A percentile compares a stretch with the other conserved stretches of the same genome.
These are phyloP conservation scores for Kockiozyma suomiensis DNA, from an alignment of 805 yeast genomes.

Conservation along the genomic window DNA sequence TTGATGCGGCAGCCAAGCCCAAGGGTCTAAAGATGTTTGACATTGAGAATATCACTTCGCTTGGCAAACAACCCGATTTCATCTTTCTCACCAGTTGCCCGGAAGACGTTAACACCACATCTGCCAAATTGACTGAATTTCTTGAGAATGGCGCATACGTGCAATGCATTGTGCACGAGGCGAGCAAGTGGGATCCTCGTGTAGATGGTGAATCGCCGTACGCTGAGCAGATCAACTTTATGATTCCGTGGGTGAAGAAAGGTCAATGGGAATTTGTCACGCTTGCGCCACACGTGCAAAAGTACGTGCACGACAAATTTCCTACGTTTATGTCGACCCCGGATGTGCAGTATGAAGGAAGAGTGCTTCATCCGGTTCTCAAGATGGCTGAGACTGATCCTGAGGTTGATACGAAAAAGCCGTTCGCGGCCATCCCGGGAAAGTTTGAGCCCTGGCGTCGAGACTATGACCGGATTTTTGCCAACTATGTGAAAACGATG, in stretches of 20 bases:
- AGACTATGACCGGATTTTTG: slow-evolving; percentile 25
- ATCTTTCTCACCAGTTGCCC: slow-evolving; percentile 31
- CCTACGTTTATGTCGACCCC: slow-evolving; percentile 21
- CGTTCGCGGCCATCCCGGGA: slow-evolving; percentile 33
- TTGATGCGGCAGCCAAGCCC: slow-evolving; percentile 15
- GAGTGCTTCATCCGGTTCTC: slow-evolving; percentile 28
- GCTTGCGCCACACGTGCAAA: slow-evolving; percentile 28
- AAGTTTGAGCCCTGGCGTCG: slow-evolving; percentile 34
- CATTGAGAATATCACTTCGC: neutral
- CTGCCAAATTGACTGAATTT: neutral
- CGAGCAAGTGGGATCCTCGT: slow-evolving; percentile 26
- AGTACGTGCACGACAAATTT: slow-evolving; percentile 21
- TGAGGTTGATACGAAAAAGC: slow-evolving; percentile 2
- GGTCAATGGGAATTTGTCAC: slow-evolving; percentile 33
- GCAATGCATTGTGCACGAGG: slow-evolving; percentile 31
- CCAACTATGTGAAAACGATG: slow-evolving; percentile 8
- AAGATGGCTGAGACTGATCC: neutral
- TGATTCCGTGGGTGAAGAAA: slow-evolving; percentile 29
- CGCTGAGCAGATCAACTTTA: slow-evolving; percentile 16
- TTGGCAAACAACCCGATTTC: slow-evolving; percentile 16
- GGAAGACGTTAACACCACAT: slow-evolving; percentile 20
- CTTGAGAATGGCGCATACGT: slow-evolving; percentile 26
- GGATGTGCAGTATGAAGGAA: slow-evolving; percentile 9
- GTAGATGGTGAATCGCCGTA: slow-evolving; percentile 22
- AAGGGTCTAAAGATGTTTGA: slow-evolving; percentile 22